phyloP scores from a whole-genome alignment of 2,329 filamentous ascomycete genomes.

The Colletotrichum liriopes region DNA sequence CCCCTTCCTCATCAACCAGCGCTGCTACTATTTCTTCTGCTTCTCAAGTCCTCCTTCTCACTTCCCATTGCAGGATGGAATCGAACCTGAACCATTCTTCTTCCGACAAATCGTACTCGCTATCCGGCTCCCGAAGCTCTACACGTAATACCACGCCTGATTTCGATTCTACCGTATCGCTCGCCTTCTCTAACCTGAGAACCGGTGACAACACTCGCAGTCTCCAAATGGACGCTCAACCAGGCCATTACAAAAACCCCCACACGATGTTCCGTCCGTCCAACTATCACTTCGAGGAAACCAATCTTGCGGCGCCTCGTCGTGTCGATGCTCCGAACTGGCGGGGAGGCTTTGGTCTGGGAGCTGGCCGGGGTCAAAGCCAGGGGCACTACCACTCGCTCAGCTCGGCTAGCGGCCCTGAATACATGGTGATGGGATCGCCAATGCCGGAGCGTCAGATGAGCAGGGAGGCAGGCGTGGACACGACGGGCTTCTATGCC shows the following conservation, averaged over 20 bases:
- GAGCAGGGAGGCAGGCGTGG: conserved; percentile 19
- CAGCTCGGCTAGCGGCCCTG: conserved; percentile 24
- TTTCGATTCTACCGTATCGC: conserved; percentile 3
- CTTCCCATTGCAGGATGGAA: conserved; percentile 28
- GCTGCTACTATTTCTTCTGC: neutral
- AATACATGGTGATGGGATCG: conserved; percentile 20
- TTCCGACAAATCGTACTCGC: conserved; percentile 41
- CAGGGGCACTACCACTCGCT: conserved; percentile 55
- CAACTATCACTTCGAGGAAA: conserved; percentile 18
- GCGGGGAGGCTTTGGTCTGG: conserved; percentile 20
- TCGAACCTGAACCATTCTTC: conserved; percentile 23
- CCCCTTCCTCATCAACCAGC: neutral
- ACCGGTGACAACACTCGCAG: conserved; percentile 1
- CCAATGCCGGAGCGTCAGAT: neutral
- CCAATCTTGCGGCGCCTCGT: conserved; percentile 11
- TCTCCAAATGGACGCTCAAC: conserved; percentile 15
- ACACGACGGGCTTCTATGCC: conserved; percentile 54
- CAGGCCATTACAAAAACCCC: conserved; percentile 13
- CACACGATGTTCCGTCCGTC: conserved; percentile 10
- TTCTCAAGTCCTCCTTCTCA: neutral
- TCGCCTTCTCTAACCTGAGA: conserved; percentile 5
- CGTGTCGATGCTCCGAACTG: conserved; percentile 34
- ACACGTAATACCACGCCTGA: conserved; percentile 41
- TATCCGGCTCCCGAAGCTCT: conserved; percentile 22
- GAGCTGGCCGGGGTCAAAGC: conserved; percentile 54